phyloP scores from a whole-genome alignment of 169 alveolate species.

The Miamiensis avidus region DNA sequence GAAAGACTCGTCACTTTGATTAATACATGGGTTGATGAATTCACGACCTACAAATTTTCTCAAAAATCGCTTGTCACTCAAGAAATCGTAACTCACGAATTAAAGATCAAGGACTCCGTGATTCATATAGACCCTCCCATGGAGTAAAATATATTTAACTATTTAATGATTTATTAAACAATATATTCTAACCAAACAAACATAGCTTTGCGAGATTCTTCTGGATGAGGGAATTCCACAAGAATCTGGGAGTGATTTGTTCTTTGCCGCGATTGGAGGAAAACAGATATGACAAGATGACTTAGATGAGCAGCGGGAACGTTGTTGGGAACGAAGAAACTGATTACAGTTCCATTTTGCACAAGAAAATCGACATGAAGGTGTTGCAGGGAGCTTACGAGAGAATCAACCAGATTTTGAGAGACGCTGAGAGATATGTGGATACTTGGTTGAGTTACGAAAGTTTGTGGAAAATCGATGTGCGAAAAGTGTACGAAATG shows the following conservation, averaged over 20 bases:
- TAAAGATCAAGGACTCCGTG: constrained; percentile 76
- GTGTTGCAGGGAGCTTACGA: constrained; percentile 64
- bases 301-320: constrained; percentile 23
- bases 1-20: constrained; percentile 76
- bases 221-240: constrained; percentile 84
- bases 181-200: too few relatives aligned
- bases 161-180: too few relatives aligned
- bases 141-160: constrained; percentile 39
- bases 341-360: constrained; percentile 32
- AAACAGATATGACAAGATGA: constrained; percentile 48
- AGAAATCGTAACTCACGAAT: constrained; percentile 66
- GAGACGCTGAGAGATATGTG: constrained; percentile 85
- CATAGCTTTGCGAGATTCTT: constrained; percentile 73
- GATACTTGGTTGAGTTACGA: constrained; percentile 95
- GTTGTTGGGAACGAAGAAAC: constrained; percentile 28
- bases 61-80: constrained; percentile 57
- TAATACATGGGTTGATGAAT: constrained; percentile 84
- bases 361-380: constrained; percentile 55
- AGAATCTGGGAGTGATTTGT: constrained; percentile 52
- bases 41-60: constrained; percentile 59
- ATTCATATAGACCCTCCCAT: constrained; percentile 85
- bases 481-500: constrained; percentile 81
- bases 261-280: constrained; percentile 65
- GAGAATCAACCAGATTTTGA: constrained; percentile 67
- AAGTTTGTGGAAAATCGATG: constrained; percentile 95